A percentile compares a stretch with the other conserved stretches of the same genome.
Conservation (phyloP, 805 yeast genomes). For the Sugiyamaella smithiae region DNA sequence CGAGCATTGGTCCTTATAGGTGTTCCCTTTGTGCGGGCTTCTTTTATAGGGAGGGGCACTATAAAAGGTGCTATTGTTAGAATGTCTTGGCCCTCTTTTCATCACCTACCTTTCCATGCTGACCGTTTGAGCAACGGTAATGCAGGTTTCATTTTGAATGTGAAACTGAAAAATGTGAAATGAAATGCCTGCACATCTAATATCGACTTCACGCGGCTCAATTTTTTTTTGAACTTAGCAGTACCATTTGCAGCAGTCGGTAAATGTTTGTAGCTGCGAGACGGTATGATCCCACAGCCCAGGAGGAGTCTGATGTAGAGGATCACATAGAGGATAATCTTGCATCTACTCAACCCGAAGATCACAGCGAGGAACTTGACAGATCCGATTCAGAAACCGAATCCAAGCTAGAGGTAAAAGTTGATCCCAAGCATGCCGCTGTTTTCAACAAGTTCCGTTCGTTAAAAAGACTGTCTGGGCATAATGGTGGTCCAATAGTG, state of each 20-base stretch:
- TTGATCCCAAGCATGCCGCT: constrained; percentile 45
- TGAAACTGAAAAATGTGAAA: constrained; percentile 13
- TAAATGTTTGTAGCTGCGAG: constrained; percentile 21
- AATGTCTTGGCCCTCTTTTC: neutral
- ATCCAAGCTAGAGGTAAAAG: neutral
- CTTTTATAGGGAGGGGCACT: constrained; percentile 89
- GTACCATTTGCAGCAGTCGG: too few species aligned
- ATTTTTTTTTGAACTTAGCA: neutral
- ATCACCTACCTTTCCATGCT: constrained; percentile 41
- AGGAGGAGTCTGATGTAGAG: neutral
- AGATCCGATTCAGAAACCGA: neutral
- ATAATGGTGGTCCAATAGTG: constrained; percentile 9
- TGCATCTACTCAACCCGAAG: constrained; percentile 46
- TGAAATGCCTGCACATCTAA: neutral
- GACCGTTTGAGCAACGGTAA: constrained; percentile 37
- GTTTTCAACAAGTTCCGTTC: constrained; percentile 52
- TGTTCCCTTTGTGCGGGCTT: constrained; percentile 73
- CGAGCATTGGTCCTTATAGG: constrained; percentile 97
- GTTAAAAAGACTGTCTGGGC: constrained; percentile 5
- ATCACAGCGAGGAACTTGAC: constrained; percentile 53
- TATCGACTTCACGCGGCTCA: neutral
- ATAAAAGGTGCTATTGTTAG: constrained; percentile 68
- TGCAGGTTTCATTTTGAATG: constrained; percentile 32
- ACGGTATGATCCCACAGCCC: constrained; percentile 21
- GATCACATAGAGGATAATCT: neutral